These are phyloP conservation scores for Puccinia polysora DNA, from an alignment of 1,284 basidiomycete species.

Conservation along the genomic window DNA sequence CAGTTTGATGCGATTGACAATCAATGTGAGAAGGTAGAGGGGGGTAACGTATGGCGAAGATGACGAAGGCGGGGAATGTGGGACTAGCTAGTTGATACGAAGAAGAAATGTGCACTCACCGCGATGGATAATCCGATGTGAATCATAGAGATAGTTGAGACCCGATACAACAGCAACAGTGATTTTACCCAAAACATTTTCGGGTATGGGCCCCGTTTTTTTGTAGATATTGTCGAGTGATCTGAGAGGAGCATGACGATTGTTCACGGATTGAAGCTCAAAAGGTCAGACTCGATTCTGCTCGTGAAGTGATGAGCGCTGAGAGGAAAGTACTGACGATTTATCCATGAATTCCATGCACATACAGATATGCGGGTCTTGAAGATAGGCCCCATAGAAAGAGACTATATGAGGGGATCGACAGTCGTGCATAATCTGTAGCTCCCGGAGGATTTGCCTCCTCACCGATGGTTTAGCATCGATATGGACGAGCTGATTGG, in stretches of 20 bases:
- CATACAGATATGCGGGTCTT: slow-evolving; percentile 95
- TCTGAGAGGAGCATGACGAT: slow-evolving; percentile 51
- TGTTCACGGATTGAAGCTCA: too few relatives aligned
- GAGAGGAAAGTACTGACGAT: slow-evolving; percentile 52
- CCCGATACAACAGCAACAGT: slow-evolving; percentile 89
- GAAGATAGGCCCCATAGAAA: slow-evolving; percentile 91
- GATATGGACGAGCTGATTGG: slow-evolving; percentile 95
- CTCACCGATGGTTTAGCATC: slow-evolving; percentile 95
- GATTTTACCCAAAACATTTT: slow-evolving; percentile 82
- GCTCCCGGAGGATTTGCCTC: slow-evolving; percentile 93
- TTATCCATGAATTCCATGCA: slow-evolving; percentile 97
- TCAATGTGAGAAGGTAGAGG: background rate
- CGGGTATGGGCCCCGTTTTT: slow-evolving; percentile 79
- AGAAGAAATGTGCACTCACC: slow-evolving; percentile 58
- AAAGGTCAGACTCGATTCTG: too few relatives aligned
- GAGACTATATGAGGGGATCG: slow-evolving; percentile 87
- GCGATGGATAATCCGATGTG: slow-evolving; percentile 97
- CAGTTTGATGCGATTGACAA: background rate
- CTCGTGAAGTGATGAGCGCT: background rate
- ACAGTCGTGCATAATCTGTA: slow-evolving; percentile 98
- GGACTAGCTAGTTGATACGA: background rate
- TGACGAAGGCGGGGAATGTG: too few relatives aligned
- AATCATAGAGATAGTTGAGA: slow-evolving; percentile 95
- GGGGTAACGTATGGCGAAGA: slow-evolving; percentile 3
- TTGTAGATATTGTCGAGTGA: slow-evolving; percentile 85